Conservation (phyloP, 2,329 filamentous ascomycete species). For the Paecilomyces sp. region DNA sequence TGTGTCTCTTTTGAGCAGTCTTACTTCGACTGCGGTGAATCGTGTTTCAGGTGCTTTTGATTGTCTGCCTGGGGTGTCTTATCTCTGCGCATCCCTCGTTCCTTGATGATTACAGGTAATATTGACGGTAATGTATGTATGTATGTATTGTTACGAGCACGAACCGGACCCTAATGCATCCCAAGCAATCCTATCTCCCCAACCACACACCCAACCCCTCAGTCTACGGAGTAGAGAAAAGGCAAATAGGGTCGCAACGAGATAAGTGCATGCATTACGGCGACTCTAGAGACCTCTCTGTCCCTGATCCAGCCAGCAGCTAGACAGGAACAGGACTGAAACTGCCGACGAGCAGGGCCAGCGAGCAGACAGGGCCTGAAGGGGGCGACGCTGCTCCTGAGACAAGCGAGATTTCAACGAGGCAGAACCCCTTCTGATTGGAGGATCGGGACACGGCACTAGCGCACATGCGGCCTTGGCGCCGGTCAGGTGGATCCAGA, state of each 20-base stretch:
- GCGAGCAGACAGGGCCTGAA: background rate
- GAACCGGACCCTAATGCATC: too few species aligned
- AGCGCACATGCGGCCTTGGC: background rate
- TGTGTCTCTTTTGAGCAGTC: background rate
- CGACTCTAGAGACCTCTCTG: too few species aligned
- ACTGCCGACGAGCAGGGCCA: background rate
- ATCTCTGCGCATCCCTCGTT: background rate
- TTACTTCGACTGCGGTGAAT: background rate
- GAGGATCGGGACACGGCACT: background rate
- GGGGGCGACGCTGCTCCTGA: constrained; percentile 1
- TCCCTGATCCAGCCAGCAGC: too few species aligned
- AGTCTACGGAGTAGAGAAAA: too few species aligned
- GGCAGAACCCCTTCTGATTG: constrained; percentile 8
- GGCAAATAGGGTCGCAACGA: too few species aligned
- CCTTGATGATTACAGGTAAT: too few species aligned
- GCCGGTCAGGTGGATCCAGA: background rate
- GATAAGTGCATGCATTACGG: too few species aligned
- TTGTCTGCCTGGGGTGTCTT: background rate
- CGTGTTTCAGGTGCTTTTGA: background rate
- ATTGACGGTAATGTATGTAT: too few species aligned
- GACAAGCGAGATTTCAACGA: constrained; percentile 17
- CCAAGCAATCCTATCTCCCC: too few species aligned
- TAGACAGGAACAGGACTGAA: background rate
- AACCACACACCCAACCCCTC: too few species aligned
- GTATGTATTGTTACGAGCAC: too few species aligned